These are phyloP conservation scores for Plasmodium ovale DNA, from an alignment of 169 alveolate species.

Conservation along the genomic window DNA sequence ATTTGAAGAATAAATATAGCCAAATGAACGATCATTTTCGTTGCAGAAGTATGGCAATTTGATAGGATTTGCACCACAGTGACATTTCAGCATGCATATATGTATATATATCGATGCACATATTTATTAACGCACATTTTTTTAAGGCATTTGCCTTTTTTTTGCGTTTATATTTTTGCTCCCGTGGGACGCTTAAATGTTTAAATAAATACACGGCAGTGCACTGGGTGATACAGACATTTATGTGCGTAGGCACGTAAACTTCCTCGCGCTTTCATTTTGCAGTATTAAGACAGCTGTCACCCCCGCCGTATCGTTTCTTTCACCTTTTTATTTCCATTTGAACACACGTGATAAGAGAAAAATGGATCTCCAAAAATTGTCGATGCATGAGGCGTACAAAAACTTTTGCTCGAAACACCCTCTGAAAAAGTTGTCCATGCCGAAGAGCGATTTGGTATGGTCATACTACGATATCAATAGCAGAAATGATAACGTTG, in stretches of 20 bases:
- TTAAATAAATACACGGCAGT: too few relatives aligned
- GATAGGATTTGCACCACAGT: neutral
- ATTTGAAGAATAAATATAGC: neutral
- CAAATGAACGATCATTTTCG: neutral
- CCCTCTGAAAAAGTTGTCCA: constrained; percentile 83
- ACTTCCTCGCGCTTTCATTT: too few relatives aligned
- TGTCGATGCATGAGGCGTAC: constrained; percentile 82
- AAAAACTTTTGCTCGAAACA: constrained; percentile 78
- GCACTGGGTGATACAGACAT: too few relatives aligned
- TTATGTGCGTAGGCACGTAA: too few relatives aligned
- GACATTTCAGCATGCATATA: neutral
- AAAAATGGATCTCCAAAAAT: constrained; percentile 32
- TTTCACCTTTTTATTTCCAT: too few relatives aligned
- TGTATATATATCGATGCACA: neutral
- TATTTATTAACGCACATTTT: neutral
- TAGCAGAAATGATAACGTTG: constrained; percentile 39
- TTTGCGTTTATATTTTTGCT: neutral
- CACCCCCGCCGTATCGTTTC: too few relatives aligned
- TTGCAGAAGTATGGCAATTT: neutral
- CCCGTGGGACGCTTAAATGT: too few relatives aligned
- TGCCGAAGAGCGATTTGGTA: constrained; percentile 83
- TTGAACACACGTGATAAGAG: too few relatives aligned
- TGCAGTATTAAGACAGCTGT: too few relatives aligned
- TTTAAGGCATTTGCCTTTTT: neutral
- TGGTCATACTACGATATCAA: constrained; percentile 85